Percentiles rank a stretch among this genome's conserved stretches.
phyloP scores from a whole-genome alignment of 495 filamentous ascomycete genomes.

The Penicillium subrubescens region DNA sequence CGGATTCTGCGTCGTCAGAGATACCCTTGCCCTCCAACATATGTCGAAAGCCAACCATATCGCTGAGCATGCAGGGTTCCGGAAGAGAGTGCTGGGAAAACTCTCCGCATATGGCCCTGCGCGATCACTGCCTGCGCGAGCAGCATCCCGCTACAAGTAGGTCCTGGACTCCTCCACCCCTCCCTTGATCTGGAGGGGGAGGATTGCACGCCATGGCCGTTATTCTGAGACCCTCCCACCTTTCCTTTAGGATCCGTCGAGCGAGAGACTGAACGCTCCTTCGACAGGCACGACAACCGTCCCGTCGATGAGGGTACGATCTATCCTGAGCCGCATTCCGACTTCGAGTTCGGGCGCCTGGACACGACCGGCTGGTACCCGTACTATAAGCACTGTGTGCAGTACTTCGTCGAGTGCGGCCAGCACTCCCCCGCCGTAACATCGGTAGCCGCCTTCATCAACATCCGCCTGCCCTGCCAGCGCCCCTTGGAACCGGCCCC shows the following conservation, averaged over 20 bases:
- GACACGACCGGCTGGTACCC: conserved; percentile 91
- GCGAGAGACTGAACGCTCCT: conserved; percentile 31
- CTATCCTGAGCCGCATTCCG: conserved; percentile 14
- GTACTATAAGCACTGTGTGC: conserved; percentile 80
- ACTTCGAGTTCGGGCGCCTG: conserved; percentile 42
- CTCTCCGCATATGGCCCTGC: conserved; percentile 37
- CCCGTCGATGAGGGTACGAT: conserved; percentile 15
- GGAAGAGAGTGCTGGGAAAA: conserved; percentile 43
- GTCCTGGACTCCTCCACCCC: too few relatives aligned
- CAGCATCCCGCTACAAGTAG: conserved; percentile 38
- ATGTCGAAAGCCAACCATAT: conserved; percentile 39
- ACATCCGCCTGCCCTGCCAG: conserved; percentile 63
- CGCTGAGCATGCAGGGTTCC: conserved; percentile 39
- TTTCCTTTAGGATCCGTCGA: conserved; percentile 30
- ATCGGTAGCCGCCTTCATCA: conserved; percentile 86
- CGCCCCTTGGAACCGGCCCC: too few relatives aligned
- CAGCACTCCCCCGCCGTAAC: conserved; percentile 78
- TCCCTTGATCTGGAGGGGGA: too few relatives aligned
- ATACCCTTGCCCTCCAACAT: background rate
- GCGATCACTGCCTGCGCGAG: conserved; percentile 34
- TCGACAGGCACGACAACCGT: conserved; percentile 28
- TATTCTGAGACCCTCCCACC: conserved; percentile 28
- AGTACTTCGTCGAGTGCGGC: conserved; percentile 83
- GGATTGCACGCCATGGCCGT: too few relatives aligned
- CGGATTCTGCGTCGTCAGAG: too few relatives aligned